These are phyloP conservation scores for Mycena alexandri DNA, from an alignment of 768 basidiomycete species.

Conservation along the genomic window DNA sequence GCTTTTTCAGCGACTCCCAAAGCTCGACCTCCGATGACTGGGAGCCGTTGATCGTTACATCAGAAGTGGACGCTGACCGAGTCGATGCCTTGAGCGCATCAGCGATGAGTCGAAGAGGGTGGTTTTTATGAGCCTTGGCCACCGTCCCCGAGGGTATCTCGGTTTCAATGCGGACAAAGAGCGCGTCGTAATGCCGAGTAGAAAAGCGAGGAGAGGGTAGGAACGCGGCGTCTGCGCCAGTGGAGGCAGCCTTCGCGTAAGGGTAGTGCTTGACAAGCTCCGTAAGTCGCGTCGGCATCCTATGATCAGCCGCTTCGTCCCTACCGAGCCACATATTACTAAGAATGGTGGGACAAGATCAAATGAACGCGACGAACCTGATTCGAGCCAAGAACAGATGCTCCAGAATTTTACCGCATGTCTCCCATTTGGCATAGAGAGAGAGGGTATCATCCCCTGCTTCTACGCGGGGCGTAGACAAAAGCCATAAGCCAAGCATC, in stretches of 20 bases:
- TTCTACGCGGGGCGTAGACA: conserved; percentile 62
- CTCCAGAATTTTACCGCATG: conserved; percentile 77
- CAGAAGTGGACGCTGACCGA: conserved; percentile 16
- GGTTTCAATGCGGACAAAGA: conserved; percentile 76
- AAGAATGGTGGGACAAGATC: conserved; percentile 6
- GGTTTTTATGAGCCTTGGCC: conserved; percentile 55
- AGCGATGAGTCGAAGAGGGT: conserved; percentile 70
- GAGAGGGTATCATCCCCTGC: conserved; percentile 69
- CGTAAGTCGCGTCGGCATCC: conserved; percentile 76
- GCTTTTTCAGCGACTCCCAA: conserved; percentile 69
- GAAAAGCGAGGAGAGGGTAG: conserved; percentile 77
- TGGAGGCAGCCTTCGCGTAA: conserved; percentile 54
- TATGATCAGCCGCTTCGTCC: conserved; percentile 66
- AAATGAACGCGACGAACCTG: conserved; percentile 58
- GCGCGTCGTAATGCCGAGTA: conserved; percentile 71
- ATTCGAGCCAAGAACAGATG: conserved; percentile 82
- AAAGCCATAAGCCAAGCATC: conserved; percentile 80
- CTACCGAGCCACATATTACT: conserved; percentile 48
- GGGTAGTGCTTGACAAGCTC: conserved; percentile 82
- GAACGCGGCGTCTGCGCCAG: conserved; percentile 54
- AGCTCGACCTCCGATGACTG: conserved; percentile 44
- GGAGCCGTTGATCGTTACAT: conserved; percentile 2
- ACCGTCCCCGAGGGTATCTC: conserved; percentile 53
- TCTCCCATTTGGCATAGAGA: conserved; percentile 84
- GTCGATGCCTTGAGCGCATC: conserved; percentile 68